Conservation (phyloP, 202 grass and related monocot species). For the Miscanthus sacchariflorus region DNA sequence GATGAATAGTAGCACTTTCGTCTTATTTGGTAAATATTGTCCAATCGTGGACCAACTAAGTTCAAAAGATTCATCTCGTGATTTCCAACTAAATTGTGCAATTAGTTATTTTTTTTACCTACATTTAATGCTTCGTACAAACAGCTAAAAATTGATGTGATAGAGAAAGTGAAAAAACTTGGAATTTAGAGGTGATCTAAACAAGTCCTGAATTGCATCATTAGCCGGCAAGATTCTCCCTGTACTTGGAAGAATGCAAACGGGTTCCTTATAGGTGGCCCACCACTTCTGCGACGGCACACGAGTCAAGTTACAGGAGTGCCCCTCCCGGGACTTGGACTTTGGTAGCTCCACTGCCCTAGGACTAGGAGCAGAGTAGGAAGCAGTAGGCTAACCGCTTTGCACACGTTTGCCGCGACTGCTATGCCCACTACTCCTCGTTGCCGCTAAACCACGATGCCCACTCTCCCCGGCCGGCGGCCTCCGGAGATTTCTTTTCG, state of each 20-base stretch:
- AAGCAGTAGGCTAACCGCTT: constrained; percentile 49
- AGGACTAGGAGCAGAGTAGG: constrained; percentile 37
- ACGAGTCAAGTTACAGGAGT: constrained; percentile 3
- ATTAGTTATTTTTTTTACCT: too few species aligned
- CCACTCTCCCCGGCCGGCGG: constrained; percentile 17
- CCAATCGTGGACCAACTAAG: too few species aligned
- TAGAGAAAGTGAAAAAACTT: too few species aligned
- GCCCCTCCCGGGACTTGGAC: background rate
- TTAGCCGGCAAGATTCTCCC: constrained; percentile 40
- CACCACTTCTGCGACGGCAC: constrained; percentile 31
- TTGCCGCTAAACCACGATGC: constrained; percentile 40
- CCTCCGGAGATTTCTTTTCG: background rate
- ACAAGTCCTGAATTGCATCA: constrained; percentile 28
- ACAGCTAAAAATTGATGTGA: too few species aligned
- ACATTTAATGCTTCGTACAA: too few species aligned
- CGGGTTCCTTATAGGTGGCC: constrained; percentile 49
- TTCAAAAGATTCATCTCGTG: too few species aligned
- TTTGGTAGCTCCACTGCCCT: constrained; percentile 33
- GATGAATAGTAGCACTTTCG: too few species aligned
- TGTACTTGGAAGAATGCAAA: constrained; percentile 38
- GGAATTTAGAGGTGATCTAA: too few species aligned
- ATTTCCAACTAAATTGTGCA: too few species aligned
- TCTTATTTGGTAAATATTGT: too few species aligned
- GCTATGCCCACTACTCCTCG: constrained; percentile 28
- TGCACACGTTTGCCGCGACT: constrained; percentile 66